Conservation (phyloP, 148 eudicot species). For the Nepenthes mirabilis region DNA sequence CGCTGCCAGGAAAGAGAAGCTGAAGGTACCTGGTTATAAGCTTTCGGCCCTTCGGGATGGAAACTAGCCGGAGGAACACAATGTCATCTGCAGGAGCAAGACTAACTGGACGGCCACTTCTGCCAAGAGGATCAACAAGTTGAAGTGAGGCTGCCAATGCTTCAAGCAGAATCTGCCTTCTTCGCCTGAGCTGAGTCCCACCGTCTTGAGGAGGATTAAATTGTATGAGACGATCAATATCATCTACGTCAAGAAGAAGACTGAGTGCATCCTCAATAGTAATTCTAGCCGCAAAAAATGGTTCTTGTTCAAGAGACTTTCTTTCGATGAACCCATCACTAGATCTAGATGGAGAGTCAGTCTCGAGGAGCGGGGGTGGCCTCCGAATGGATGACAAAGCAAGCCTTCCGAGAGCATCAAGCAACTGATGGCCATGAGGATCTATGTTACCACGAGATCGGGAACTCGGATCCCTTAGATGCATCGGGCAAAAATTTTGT, state of each 20-base stretch:
- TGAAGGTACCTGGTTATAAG: conserved; percentile 59
- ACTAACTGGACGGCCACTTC: conserved; percentile 28
- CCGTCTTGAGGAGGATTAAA: conserved; percentile 69
- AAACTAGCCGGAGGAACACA: conserved; percentile 52
- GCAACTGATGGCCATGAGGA: conserved; percentile 79
- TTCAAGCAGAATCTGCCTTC: conserved; percentile 69
- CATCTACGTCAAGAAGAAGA: conserved; percentile 87
- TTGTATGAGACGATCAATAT: conserved; percentile 66
- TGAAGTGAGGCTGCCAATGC: conserved; percentile 81
- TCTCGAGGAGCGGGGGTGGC: conserved; percentile 89
- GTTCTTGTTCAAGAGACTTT: conserved; percentile 86
- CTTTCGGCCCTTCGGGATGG: conserved; percentile 84
- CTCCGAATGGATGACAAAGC: conserved; percentile 81
- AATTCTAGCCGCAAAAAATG: conserved; percentile 91
- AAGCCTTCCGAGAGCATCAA: conserved; percentile 83
- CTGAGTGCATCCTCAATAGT: conserved; percentile 70
- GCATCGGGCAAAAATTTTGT: conserved; percentile 76
- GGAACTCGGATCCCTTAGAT: conserved; percentile 55
- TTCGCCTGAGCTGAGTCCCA: conserved; percentile 50
- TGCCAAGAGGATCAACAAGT: conserved; percentile 70
- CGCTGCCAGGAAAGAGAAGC: conserved; percentile 53
- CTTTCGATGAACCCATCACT: conserved; percentile 30
- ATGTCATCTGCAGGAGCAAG: conserved; percentile 51
- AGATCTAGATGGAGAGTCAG: conserved; percentile 40
- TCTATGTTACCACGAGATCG: conserved; percentile 53